These are phyloP conservation scores for Lachnellula occidentalis DNA, from an alignment of 2,329 filamentous ascomycete genomes.

Conservation along the genomic window DNA sequence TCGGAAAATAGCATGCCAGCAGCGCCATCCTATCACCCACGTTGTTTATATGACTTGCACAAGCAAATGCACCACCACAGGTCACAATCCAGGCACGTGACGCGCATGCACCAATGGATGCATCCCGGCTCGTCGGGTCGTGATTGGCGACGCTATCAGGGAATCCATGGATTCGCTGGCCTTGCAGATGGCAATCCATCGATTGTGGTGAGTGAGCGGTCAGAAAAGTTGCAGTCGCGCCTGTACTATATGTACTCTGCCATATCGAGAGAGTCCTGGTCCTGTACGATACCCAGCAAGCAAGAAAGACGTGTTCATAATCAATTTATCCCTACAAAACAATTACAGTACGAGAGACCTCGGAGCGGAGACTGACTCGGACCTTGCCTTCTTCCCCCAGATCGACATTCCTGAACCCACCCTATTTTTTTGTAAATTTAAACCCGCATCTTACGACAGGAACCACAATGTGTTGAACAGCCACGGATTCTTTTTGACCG, in stretches of 20 bases:
- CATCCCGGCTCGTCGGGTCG: background rate
- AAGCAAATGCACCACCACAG: background rate
- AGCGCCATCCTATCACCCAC: slow-evolving; percentile 10
- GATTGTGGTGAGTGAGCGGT: slow-evolving; percentile 4
- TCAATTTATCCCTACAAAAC: background rate
- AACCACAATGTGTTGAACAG: slow-evolving; percentile 10
- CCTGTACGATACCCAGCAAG: background rate
- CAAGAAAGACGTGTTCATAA: background rate
- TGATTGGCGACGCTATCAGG: background rate
- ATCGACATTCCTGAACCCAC: background rate
- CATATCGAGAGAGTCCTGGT: background rate
- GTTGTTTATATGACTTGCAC: slow-evolving; percentile 6
- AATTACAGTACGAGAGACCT: background rate
- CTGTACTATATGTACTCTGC: background rate
- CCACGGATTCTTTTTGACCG: background rate
- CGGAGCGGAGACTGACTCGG: background rate
- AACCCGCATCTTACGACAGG: slow-evolving; percentile 3
- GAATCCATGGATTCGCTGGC: slow-evolving; percentile 7
- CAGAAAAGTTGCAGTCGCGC: background rate
- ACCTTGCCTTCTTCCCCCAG: background rate
- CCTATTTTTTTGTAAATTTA: background rate
- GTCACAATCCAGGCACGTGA: background rate
- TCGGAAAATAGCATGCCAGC: background rate
- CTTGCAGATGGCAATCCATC: slow-evolving; percentile 6
- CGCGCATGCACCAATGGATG: background rate